phyloP scores from a whole-genome alignment of 2,329 filamentous ascomycete genomes.

The Pyrenochaeta sp. region DNA sequence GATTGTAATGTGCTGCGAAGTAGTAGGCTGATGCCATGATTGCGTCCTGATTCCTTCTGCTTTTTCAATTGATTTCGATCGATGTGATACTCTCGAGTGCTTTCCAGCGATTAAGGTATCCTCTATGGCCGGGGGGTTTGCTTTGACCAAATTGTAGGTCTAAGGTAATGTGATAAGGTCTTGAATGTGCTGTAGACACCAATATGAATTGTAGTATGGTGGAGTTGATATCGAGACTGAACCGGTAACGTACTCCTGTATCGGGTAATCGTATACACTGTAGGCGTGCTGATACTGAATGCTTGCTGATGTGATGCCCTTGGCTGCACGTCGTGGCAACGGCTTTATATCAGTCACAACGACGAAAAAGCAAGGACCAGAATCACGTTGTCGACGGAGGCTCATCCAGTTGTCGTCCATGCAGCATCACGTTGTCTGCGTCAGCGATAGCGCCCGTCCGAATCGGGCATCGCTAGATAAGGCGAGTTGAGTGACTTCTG shows the following conservation, averaged over 20 bases:
- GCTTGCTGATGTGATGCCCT: slow-evolving; percentile 3
- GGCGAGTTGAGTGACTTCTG: slow-evolving; percentile 16
- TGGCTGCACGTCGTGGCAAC: background rate
- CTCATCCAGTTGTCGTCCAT: slow-evolving; percentile 11
- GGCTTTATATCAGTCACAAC: slow-evolving; percentile 3
- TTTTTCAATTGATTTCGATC: background rate
- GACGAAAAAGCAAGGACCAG: background rate
- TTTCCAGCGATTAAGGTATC: too few species aligned
- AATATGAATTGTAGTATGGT: slow-evolving; percentile 5
- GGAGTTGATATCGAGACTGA: slow-evolving; percentile 7
- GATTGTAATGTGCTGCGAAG: slow-evolving; percentile 28
- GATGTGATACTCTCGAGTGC: too few species aligned
- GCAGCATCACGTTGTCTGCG: slow-evolving; percentile 15
- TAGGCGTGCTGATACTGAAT: slow-evolving; percentile 1
- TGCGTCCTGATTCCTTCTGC: slow-evolving; percentile 3
- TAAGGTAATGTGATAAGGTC: too few species aligned
- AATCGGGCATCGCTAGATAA: slow-evolving; percentile 21
- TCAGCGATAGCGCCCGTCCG: slow-evolving; percentile 17
- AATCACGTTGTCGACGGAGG: slow-evolving; percentile 23
- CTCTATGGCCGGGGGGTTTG: too few species aligned
- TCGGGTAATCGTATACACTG: slow-evolving; percentile 12
- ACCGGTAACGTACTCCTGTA: slow-evolving; percentile 21
- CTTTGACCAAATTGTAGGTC: too few species aligned
- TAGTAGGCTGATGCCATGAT: slow-evolving; percentile 28
- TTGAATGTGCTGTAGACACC: too few species aligned